Conservation (phyloP, 192 early-diverging fungal genomes). For the Chytriomyces confervae region DNA sequence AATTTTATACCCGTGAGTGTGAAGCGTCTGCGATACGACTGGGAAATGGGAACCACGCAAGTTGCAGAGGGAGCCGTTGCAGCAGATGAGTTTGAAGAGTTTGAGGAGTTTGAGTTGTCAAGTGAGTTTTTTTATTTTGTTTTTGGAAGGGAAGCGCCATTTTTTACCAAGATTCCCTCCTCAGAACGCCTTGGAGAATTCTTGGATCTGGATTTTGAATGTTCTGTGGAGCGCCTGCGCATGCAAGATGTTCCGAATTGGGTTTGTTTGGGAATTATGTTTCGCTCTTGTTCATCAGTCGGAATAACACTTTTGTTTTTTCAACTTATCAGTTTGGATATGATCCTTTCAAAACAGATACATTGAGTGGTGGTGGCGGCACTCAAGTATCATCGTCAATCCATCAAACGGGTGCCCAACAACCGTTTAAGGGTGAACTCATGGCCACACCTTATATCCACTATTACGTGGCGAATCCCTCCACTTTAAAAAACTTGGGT, state of each 20-base stretch:
- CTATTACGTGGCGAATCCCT: slow-evolving; percentile 37
- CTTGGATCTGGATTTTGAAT: slow-evolving; percentile 42
- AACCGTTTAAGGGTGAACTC: slow-evolving; percentile 26
- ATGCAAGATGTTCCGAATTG: slow-evolving; percentile 45
- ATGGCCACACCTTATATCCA: slow-evolving; percentile 47
- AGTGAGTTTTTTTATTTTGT: slow-evolving; percentile 27
- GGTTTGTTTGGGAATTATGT: slow-evolving; percentile 26
- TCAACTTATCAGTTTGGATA: slow-evolving; percentile 46
- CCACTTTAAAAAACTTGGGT: slow-evolving; percentile 5
- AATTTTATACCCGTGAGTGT: slow-evolving; percentile 39
- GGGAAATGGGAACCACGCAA: slow-evolving; percentile 34
- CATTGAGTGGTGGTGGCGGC: too few relatives aligned
- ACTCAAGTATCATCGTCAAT: too few relatives aligned
- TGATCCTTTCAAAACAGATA: slow-evolving; percentile 41
- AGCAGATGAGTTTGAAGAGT: slow-evolving; percentile 33
- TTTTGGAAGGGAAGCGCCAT: neutral
- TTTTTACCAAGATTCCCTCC: neutral
- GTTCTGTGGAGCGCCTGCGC: slow-evolving; percentile 39
- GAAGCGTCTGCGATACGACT: slow-evolving; percentile 42
- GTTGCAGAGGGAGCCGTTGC: slow-evolving; percentile 26
- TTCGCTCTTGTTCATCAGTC: neutral
- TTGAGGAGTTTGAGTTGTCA: slow-evolving; percentile 31
- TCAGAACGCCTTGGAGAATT: slow-evolving; percentile 41
- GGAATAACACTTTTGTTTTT: slow-evolving; percentile 6
- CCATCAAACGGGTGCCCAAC: neutral